Conservation (phyloP, 2,329 filamentous ascomycete genomes). For the Microthyrium microscopicum region DNA sequence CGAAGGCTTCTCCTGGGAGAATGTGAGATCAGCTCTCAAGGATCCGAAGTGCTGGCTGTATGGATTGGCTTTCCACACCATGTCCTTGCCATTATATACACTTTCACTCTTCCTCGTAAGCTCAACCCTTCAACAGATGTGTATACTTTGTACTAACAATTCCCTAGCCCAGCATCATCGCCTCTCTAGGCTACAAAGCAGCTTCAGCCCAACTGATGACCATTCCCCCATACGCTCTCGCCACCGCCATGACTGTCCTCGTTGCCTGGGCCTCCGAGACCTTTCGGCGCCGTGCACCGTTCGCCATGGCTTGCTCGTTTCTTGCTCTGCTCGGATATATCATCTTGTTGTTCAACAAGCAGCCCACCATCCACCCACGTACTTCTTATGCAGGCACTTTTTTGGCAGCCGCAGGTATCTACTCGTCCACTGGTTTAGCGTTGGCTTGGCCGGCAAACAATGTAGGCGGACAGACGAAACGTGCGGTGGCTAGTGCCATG, state of each 20-base stretch:
- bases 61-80: constrained; percentile 43
- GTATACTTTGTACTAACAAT: background rate
- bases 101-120: constrained; percentile 39
- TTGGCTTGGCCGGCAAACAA: constrained; percentile 54
- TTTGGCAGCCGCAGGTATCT: constrained; percentile 49
- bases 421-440: constrained; percentile 44
- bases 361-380: constrained; percentile 34
- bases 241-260: constrained; percentile 37
- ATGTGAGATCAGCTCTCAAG: constrained; percentile 27
- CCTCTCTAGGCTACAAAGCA: constrained; percentile 31
- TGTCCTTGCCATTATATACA: constrained; percentile 41
- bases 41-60: constrained; percentile 51
- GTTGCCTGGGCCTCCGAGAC: constrained; percentile 46
- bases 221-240: constrained; percentile 47
- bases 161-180: constrained; percentile 41
- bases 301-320: constrained; percentile 43
- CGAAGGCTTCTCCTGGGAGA: constrained; percentile 4
- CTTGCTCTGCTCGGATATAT: constrained; percentile 43
- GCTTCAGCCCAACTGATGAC: constrained; percentile 44
- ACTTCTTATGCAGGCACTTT: constrained; percentile 51
- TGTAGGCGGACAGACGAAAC: constrained; percentile 51
- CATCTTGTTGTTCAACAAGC: constrained; percentile 47
- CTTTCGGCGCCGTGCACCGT: constrained; percentile 41
- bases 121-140: background rate
- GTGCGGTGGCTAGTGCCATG: constrained; percentile 48